A percentile compares a stretch with the other conserved stretches of the same genome.
Conservation (phyloP, 768 basidiomycete species). For the Boletus reticuloceps region DNA sequence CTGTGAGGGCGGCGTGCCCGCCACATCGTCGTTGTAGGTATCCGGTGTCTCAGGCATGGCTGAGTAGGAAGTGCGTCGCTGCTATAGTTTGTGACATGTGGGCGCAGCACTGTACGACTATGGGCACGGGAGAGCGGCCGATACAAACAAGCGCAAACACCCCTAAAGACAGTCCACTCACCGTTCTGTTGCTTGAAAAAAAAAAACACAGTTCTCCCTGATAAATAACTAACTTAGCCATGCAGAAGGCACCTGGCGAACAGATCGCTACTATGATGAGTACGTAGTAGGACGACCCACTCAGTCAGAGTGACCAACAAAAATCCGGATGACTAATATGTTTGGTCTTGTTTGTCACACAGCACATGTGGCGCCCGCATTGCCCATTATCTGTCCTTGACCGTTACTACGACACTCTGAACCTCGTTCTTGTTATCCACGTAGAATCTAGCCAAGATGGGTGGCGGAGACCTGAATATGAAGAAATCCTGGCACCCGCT, state of each 20-base stretch:
- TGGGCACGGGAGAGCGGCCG: not conserved
- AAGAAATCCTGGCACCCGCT: constrained; percentile 99
- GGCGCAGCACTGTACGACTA: not conserved
- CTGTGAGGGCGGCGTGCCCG: constrained; percentile 28
- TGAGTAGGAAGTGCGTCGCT: constrained; percentile 4
- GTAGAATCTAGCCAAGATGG: constrained; percentile 67
- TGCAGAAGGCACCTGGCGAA: no score
- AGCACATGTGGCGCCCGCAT: not conserved
- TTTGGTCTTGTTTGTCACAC: not conserved
- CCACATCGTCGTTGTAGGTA: constrained; percentile 34
- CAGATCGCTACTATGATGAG: no score
- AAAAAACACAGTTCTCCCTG: no score
- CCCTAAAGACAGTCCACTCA: no score
- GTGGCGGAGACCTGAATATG: constrained; percentile 98
- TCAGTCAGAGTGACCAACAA: no score
- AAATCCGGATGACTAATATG: not conserved
- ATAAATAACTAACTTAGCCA: no score
- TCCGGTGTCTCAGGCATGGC: constrained; percentile 37
- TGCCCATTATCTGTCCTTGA: not conserved
- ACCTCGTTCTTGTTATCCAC: constrained; percentile 3
- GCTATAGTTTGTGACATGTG: constrained; percentile 10
- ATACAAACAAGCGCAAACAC: constrained; percentile 35
- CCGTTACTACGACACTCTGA: constrained; percentile 7
- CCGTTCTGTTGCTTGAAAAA: no score
- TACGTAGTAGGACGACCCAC: no score